phyloP scores from a whole-genome alignment of 2,329 filamentous ascomycete genomes.

The Colletotrichum sp. region DNA sequence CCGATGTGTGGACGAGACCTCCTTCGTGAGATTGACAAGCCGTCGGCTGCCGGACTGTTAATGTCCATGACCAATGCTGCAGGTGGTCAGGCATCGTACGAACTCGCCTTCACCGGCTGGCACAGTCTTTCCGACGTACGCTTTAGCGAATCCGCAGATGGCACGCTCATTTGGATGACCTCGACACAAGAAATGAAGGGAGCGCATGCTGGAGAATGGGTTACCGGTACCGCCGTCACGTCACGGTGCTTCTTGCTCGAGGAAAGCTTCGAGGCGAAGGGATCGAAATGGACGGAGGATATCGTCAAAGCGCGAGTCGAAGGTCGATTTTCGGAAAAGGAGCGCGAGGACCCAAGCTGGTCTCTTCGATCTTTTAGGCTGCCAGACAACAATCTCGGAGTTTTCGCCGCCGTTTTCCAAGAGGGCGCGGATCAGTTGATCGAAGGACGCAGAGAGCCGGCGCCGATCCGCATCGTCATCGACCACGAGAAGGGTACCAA shows the following conservation, averaged over 20 bases:
- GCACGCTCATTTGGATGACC: slow-evolving; percentile 70
- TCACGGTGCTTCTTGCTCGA: slow-evolving; percentile 74
- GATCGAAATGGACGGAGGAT: slow-evolving; percentile 80
- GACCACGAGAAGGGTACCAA: slow-evolving; percentile 72
- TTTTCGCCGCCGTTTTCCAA: slow-evolving; percentile 75
- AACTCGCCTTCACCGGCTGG: slow-evolving; percentile 78
- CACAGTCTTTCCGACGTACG: slow-evolving; percentile 72
- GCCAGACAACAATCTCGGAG: slow-evolving; percentile 62
- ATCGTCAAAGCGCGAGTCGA: slow-evolving; percentile 86
- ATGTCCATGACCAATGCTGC: slow-evolving; percentile 68
- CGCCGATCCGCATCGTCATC: slow-evolving; percentile 74
- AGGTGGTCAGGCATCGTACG: slow-evolving; percentile 65
- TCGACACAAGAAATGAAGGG: slow-evolving; percentile 66
- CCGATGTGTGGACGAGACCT: slow-evolving; percentile 76
- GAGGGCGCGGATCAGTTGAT: slow-evolving; percentile 67
- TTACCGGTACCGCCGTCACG: slow-evolving; percentile 56
- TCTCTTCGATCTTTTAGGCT: slow-evolving; percentile 74
- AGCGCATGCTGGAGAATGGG: slow-evolving; percentile 51
- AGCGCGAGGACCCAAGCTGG: slow-evolving; percentile 83
- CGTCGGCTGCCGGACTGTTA: slow-evolving; percentile 67
- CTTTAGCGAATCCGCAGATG: slow-evolving; percentile 73
- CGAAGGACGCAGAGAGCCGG: slow-evolving; percentile 70
- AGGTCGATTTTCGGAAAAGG: slow-evolving; percentile 80
- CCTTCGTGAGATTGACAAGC: slow-evolving; percentile 84
- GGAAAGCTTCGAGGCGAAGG: slow-evolving; percentile 79